Base-by-base conservation (phyloP, 176 grass and related monocot species). In the Chrysopogon serrulatus region DNA sequence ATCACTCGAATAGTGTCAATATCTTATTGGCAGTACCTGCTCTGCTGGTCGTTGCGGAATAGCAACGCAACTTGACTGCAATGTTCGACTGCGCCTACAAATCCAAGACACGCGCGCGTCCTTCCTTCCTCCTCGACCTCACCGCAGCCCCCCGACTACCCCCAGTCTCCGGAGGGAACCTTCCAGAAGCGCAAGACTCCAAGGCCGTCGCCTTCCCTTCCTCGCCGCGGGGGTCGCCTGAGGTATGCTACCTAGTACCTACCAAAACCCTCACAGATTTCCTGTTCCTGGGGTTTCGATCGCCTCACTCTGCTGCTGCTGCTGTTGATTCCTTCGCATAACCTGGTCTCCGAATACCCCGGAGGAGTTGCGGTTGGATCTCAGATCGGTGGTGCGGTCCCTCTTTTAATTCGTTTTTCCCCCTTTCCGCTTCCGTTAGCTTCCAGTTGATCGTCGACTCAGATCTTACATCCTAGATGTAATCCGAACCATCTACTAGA, bases 151-250 rank as follows among this genome's bases (percentile, higher is more conserved):
- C 48, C 49, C 8, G 44, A 8, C n/a, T 59, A 59, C 47, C 44
- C 65, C 15, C 32, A 26, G 78, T 49, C 56, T 21, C n/a, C 4
- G 43, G 10, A 15, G 41, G 14, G 88, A 90, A 82, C 69, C 63
- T 86, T 90, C 88, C 42, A 90, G 88, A 86, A 90, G 65, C 36
- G 23, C 80, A 24, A 77, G 36, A 42, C 18, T 73, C 68, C 78
- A 43, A 84, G 4, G 2, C 43, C 48, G 24, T 57, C 83, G 16
- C 56, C 5, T 65, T 82, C 36, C 74, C 2, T 60, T 41, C 65
- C 21, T 84, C 42, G 24, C 45, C 35, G 10, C 43, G 26, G 77
- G 85, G 91, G 71, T 74, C 35, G 79, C 88, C 88, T 81, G 79
- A 81, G 79, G 65, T 81, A 68, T 6, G 56, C 30, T 49, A 0